These are phyloP conservation scores for Zancudomyces culisetae DNA, from an alignment of 371 early-diverging fungal genomes.

Conservation along the genomic window DNA sequence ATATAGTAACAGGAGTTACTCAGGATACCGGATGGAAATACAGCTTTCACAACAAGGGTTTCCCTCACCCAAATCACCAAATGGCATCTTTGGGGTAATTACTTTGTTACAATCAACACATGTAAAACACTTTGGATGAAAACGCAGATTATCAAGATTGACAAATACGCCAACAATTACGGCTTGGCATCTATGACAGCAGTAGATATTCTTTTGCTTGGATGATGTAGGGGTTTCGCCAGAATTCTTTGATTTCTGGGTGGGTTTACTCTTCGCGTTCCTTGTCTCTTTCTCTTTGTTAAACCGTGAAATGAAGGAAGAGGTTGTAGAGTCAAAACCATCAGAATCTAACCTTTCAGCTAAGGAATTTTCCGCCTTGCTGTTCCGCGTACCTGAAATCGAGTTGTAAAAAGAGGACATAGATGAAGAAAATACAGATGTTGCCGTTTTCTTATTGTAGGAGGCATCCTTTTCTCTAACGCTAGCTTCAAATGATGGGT, in stretches of 20 bases:
- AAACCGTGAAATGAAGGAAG: background rate
- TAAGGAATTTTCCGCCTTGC: no score
- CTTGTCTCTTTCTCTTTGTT: background rate
- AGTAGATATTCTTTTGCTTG: conserved; percentile 7
- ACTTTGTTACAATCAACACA: conserved; percentile 28
- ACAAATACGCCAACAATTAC: conserved; percentile 32
- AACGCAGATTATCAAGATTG: conserved; percentile 26
- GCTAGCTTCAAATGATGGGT: no score
- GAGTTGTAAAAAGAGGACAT: background rate
- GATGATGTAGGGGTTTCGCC: no score
- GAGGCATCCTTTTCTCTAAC: no score
- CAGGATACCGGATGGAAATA: conserved; percentile 2
- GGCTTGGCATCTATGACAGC: conserved; percentile 28
- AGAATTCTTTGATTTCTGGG: no score
- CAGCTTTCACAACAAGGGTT: conserved; percentile 36
- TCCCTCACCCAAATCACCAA: conserved; percentile 30
- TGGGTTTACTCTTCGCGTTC: background rate
- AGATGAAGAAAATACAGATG: no score
- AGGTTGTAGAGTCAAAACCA: background rate
- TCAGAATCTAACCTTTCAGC: background rate
- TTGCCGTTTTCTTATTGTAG: no score
- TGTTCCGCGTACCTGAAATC: no score
- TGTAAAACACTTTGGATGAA: conserved; percentile 38
- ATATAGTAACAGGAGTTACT: no score
- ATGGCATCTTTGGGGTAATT: conserved; percentile 31